A percentile compares a stretch with the other conserved stretches of the same genome.
phyloP scores from a whole-genome alignment of 768 basidiomycete genomes.

The Boletales sp. region DNA sequence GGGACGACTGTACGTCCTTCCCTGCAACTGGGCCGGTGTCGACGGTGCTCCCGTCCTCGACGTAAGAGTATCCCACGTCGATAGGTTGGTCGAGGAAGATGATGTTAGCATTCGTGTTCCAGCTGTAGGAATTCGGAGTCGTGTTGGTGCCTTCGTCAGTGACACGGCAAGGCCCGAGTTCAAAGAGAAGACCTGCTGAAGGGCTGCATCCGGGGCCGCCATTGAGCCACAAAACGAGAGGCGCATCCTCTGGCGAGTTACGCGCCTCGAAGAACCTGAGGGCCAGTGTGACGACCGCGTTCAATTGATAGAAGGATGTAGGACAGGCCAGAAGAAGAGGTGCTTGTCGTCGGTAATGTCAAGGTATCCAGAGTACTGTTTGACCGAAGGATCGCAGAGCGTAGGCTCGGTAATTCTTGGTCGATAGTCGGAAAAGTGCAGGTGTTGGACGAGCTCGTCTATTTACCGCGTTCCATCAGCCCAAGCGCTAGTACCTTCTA shows the following conservation, averaged over 20 bases:
- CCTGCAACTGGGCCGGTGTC: conserved; percentile 82
- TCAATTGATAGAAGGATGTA: neutral
- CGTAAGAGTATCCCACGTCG: conserved; percentile 88
- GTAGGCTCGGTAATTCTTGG: conserved; percentile 64
- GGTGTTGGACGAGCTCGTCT: conserved; percentile 63
- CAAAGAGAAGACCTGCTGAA: conserved; percentile 84
- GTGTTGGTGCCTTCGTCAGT: conserved; percentile 66
- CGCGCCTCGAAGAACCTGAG: conserved; percentile 88
- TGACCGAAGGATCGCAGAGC: conserved; percentile 74
- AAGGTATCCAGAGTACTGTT: conserved; percentile 78
- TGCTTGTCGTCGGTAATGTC: conserved; percentile 78
- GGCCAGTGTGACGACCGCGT: neutral
- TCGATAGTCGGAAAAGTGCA: conserved; percentile 48
- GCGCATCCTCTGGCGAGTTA: conserved; percentile 66
- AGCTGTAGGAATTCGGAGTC: conserved; percentile 73
- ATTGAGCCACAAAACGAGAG: conserved; percentile 89
- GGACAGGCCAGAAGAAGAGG: conserved; percentile 78
- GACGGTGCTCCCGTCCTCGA: conserved; percentile 68
- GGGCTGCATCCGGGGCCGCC: conserved; percentile 74
- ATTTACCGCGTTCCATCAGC: neutral
- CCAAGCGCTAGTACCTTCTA: neutral
- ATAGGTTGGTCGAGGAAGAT: conserved; percentile 74
- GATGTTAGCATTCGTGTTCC: conserved; percentile 71
- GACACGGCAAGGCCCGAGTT: conserved; percentile 86
- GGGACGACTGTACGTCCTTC: no score